These are phyloP conservation scores for Fragaria nilgerrensis DNA, from an alignment of 306 rosid genomes.

Conservation along the genomic window DNA sequence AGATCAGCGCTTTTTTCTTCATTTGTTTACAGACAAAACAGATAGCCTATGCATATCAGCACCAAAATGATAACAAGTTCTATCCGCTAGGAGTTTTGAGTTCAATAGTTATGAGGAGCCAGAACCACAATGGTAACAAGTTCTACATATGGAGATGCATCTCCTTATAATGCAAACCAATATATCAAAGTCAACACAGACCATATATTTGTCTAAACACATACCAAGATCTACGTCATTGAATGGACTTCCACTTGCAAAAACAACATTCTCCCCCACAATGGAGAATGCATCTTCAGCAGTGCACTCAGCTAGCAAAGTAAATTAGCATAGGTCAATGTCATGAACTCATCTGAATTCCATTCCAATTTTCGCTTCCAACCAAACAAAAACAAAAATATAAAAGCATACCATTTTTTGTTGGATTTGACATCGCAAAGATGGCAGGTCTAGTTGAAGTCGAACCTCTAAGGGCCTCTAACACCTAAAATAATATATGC, in stretches of 20 bases:
- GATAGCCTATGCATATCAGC: background rate
- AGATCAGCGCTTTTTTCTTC: too few species aligned
- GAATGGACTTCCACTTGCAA: conserved; percentile 99
- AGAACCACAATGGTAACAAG: background rate
- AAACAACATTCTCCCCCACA: conserved; percentile 82
- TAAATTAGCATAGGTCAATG: conserved; percentile 20
- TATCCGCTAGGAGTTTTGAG: too few species aligned
- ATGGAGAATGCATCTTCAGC: conserved; percentile 90
- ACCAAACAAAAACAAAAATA: background rate
- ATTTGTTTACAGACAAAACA: too few species aligned
- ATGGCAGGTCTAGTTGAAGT: conserved; percentile 98
- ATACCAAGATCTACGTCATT: conserved; percentile 84
- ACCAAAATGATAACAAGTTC: background rate
- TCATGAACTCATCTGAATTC: conserved; percentile 1
- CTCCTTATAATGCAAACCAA: background rate
- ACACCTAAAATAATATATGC: conserved; percentile 50
- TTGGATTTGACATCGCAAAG: conserved; percentile 99
- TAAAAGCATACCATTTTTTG: conserved; percentile 65
- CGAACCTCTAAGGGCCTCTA: conserved; percentile 88
- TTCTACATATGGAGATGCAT: background rate
- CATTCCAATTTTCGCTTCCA: background rate
- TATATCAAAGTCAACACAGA: background rate
- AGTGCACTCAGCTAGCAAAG: conserved; percentile 84
- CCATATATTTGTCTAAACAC: conserved; percentile 12
- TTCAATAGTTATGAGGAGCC: background rate